Evolutionary conservation across 1,284 basidiomycete species (phyloP).

Genomic region (Melampsora medusae): DNA sequence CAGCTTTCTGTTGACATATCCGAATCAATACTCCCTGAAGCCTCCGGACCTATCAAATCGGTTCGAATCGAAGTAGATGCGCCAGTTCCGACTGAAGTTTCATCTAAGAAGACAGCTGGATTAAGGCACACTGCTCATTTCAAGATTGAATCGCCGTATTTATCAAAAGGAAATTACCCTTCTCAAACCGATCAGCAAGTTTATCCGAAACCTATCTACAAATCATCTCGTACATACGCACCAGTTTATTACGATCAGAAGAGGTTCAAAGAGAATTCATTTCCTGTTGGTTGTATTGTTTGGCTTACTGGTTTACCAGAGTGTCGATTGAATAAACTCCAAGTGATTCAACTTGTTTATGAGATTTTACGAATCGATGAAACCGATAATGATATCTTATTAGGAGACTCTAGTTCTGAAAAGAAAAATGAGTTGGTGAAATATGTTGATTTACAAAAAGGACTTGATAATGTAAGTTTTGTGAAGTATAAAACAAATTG

Average conservation of each 20-base stretch:
- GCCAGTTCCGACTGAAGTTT: too few species aligned
- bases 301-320: background rate
- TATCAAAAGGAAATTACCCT: too few species aligned
- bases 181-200: too few species aligned
- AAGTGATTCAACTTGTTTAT: background rate
- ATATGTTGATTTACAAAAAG: constrained; percentile 11
- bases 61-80: too few species aligned
- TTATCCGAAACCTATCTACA: background rate
- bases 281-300: background rate
- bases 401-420: background rate
- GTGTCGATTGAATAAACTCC: background rate
- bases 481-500: too few species aligned
- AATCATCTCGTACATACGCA: background rate
- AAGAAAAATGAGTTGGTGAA: background rate
- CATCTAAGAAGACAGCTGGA: too few species aligned
- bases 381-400: background rate
- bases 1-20: too few species aligned
- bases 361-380: background rate
- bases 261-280: background rate
- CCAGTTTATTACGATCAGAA: background rate
- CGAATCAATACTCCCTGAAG: too few species aligned
- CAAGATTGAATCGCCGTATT: too few species aligned
- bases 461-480: constrained; percentile 1
- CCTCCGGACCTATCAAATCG: too few species aligned
- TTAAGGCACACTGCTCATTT: too few species aligned